A percentile compares a stretch with the other conserved stretches of the same genome.
phyloP scores from a whole-genome alignment of 495 filamentous ascomycete species.

The Podospora appendiculata region DNA sequence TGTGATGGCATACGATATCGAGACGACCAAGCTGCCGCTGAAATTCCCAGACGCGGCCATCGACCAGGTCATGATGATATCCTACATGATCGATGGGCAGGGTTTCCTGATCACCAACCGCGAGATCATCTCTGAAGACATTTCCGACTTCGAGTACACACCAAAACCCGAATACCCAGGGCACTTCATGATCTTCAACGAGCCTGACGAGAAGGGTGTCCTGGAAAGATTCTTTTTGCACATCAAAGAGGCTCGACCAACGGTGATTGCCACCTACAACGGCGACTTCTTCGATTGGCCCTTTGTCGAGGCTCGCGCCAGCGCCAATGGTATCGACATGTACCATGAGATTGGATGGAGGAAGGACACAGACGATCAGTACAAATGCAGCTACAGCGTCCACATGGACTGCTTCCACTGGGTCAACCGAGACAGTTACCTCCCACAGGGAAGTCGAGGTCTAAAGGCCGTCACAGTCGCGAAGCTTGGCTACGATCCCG shows the following conservation, averaged over 20 bases:
- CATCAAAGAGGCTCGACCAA: slow-evolving; percentile 89
- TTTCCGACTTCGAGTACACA: slow-evolving; percentile 96
- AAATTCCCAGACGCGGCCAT: slow-evolving; percentile 96
- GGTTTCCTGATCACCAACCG: slow-evolving; percentile 97
- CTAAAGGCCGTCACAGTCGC: slow-evolving; percentile 96
- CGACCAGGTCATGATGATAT: slow-evolving; percentile 99
- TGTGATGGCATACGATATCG: slow-evolving; percentile 96
- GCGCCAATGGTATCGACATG: slow-evolving; percentile 96
- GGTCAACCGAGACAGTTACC: slow-evolving; percentile 97
- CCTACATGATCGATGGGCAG: slow-evolving; percentile 99
- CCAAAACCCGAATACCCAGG: slow-evolving; percentile 94
- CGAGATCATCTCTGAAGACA: slow-evolving; percentile 96
- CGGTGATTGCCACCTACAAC: slow-evolving; percentile 98
- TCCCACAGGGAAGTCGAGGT: slow-evolving; percentile 94
- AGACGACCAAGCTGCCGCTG: slow-evolving; percentile 90
- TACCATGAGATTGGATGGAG: slow-evolving; percentile 96
- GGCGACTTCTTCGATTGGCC: slow-evolving; percentile 99
- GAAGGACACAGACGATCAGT: slow-evolving; percentile 92
- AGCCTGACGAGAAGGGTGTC: slow-evolving; percentile 82
- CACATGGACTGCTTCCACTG: slow-evolving; percentile 99
- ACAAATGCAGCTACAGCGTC: slow-evolving; percentile 87
- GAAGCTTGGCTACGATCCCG: slow-evolving; percentile 96
- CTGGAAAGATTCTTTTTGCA: slow-evolving; percentile 92
- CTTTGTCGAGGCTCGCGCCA: slow-evolving; percentile 89
- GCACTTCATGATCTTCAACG: slow-evolving; percentile 95